phyloP scores from a whole-genome alignment of 148 eudicot genomes.

The Rheum nobile region DNA sequence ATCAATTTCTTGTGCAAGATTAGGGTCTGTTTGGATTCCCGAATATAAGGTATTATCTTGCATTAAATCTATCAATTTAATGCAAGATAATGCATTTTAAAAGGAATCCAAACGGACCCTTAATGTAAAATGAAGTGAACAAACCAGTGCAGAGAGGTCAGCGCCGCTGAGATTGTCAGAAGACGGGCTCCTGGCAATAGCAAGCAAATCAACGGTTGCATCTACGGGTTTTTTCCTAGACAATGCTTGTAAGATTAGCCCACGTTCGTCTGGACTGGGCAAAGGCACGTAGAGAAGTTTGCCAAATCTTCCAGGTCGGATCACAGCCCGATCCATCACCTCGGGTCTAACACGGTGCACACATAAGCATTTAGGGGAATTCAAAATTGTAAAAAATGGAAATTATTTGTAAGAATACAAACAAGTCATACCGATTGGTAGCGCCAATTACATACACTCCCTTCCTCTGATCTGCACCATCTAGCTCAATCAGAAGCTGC shows the following conservation, averaged over 20 bases:
- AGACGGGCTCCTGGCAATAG: conserved; percentile 37
- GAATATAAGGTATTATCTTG: too few relatives aligned
- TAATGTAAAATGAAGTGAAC: conserved; percentile 5
- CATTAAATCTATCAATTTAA: too few relatives aligned
- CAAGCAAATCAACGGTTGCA: conserved; percentile 52
- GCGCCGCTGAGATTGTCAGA: conserved; percentile 78
- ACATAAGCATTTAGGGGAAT: not conserved
- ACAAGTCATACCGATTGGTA: conserved; percentile 53
- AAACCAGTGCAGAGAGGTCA: conserved; percentile 77
- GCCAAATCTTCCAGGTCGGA: conserved; percentile 80
- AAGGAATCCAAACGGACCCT: too few relatives aligned
- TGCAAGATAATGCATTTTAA: too few relatives aligned
- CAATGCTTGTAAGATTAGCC: conserved; percentile 62
- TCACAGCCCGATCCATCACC: conserved; percentile 63
- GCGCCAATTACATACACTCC: conserved; percentile 94
- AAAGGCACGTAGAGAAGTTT: conserved; percentile 59
- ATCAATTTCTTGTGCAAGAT: too few relatives aligned
- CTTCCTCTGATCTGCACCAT: conserved; percentile 58
- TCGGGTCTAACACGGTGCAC: conserved; percentile 85
- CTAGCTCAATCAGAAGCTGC: conserved; percentile 78
- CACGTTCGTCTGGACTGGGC: conserved; percentile 62
- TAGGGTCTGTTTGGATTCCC: too few relatives aligned
- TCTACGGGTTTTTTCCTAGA: conserved; percentile 55
- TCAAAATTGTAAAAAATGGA: not conserved
- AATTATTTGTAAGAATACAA: not conserved